A percentile compares a stretch with the other conserved stretches of the same genome.
phyloP scores from a whole-genome alignment of 805 yeast genomes.

The Schwanniomyces occidentalis region DNA sequence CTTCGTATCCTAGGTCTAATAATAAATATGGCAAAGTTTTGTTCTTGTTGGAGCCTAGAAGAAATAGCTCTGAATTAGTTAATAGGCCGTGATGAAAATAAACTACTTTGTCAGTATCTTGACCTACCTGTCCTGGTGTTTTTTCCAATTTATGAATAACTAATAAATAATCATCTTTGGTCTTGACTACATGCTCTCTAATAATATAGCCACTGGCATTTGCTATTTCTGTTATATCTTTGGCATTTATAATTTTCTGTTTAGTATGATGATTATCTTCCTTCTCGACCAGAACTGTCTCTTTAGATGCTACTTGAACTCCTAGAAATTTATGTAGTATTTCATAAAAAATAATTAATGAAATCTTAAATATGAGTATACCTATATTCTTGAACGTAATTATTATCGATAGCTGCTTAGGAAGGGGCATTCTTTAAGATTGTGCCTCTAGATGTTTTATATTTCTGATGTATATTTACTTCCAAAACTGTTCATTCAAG shows the following conservation, averaged over 20 bases:
- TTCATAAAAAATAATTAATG: too few species aligned
- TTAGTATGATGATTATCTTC: background rate
- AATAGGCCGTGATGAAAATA: constrained; percentile 34
- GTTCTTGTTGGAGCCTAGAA: constrained; percentile 22
- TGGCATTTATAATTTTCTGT: constrained; percentile 12
- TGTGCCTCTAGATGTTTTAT: too few species aligned
- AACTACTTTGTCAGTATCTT: constrained; percentile 14
- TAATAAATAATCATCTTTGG: constrained; percentile 27
- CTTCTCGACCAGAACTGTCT: background rate
- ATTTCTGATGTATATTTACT: too few species aligned
- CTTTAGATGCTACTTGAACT: too few species aligned
- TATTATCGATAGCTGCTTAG: too few species aligned
- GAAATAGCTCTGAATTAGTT: constrained; percentile 39
- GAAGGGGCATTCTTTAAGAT: too few species aligned
- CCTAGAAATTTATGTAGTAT: too few species aligned
- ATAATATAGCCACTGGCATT: constrained; percentile 22
- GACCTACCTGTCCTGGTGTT: background rate
- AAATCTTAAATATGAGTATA: too few species aligned
- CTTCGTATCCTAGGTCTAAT: constrained; percentile 23
- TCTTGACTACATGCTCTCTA: constrained; percentile 30
- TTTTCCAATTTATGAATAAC: constrained; percentile 29
- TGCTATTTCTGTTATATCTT: constrained; percentile 25
- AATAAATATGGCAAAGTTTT: constrained; percentile 23
- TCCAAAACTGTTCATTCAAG: too few species aligned
- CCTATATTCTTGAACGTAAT: too few species aligned